These are phyloP conservation scores for Calonectria honghensis DNA, from an alignment of 2,329 filamentous ascomycete genomes.

Conservation along the genomic window DNA sequence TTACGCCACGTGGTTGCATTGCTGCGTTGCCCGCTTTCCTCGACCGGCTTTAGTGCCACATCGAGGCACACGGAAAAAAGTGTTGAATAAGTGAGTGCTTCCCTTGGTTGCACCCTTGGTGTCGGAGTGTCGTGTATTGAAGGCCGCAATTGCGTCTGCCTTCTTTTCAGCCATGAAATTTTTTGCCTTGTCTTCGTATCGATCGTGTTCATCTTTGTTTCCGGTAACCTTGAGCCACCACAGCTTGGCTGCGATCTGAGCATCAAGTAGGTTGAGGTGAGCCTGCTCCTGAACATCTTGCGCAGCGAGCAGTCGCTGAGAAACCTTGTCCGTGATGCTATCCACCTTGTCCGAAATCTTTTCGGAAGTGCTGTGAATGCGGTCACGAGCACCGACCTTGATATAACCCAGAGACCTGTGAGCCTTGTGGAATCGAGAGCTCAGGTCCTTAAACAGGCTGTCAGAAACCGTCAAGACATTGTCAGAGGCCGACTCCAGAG, in stretches of 20 bases:
- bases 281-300: conserved; percentile 63
- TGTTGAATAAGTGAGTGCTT: conserved; percentile 47
- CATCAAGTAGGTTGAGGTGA: conserved; percentile 68
- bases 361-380: conserved; percentile 44
- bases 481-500: conserved; percentile 57
- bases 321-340: conserved; percentile 42
- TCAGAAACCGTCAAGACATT: conserved; percentile 56
- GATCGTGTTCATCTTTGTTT: conserved; percentile 66
- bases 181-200: conserved; percentile 69
- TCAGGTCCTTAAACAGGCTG: conserved; percentile 52
- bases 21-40: conserved; percentile 33
- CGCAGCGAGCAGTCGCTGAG: conserved; percentile 47
- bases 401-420: conserved; percentile 51
- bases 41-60: conserved; percentile 41
- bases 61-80: conserved; percentile 44
- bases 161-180: conserved; percentile 63
- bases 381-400: conserved; percentile 45
- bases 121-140: conserved; percentile 46
- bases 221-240: conserved; percentile 74
- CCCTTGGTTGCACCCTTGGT: conserved; percentile 44
- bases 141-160: conserved; percentile 56
- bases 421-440: conserved; percentile 46
- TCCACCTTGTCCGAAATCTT: conserved; percentile 47
- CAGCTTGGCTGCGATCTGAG: conserved; percentile 74
- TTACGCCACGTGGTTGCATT: conserved; percentile 45